Evolutionary conservation across 805 yeast species (phyloP).

Genomic region (Candida silvatica): DNA sequence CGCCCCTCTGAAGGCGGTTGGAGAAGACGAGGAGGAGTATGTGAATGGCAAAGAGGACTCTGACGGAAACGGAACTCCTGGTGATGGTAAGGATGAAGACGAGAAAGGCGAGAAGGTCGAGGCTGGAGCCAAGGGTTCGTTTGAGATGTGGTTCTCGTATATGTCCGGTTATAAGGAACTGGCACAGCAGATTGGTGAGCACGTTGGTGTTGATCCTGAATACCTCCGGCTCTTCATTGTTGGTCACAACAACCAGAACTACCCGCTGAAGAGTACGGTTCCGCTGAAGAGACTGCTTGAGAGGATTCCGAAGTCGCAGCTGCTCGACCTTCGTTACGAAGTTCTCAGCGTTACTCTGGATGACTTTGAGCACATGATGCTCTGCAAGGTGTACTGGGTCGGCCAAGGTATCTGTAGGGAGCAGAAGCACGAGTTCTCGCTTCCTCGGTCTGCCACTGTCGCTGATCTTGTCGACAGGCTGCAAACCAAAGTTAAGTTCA

Average conservation of each 20-base stretch:
- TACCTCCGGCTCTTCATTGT: slow-evolving; percentile 60
- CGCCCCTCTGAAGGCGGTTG: slow-evolving; percentile 31
- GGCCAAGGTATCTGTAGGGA: slow-evolving; percentile 63
- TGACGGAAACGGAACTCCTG: slow-evolving; percentile 7
- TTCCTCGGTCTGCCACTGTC: slow-evolving; percentile 55
- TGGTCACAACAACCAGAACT: slow-evolving; percentile 46
- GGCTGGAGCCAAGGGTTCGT: slow-evolving; percentile 7
- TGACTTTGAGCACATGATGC: slow-evolving; percentile 70
- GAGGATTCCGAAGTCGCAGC: slow-evolving; percentile 36
- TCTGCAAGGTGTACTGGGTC: slow-evolving; percentile 63
- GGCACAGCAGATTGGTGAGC: slow-evolving; percentile 49
- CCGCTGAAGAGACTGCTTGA: slow-evolving; percentile 26
- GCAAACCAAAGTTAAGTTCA: slow-evolving; percentile 43
- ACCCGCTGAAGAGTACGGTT: slow-evolving; percentile 35
- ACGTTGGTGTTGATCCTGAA: slow-evolving; percentile 45
- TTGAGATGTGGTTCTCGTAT: slow-evolving; percentile 65
- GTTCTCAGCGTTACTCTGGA: slow-evolving; percentile 62
- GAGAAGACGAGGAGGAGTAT: slow-evolving; percentile 38
- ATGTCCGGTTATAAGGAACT: slow-evolving; percentile 50
- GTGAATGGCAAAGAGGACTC: slow-evolving; percentile 30
- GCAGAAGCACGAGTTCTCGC: slow-evolving; percentile 58
- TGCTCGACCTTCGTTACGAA: slow-evolving; percentile 57
- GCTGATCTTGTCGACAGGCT: slow-evolving; percentile 46
- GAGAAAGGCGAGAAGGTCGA: neutral
- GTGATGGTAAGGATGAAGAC: slow-evolving; percentile 5